A percentile compares a stretch with the other conserved stretches of the same genome.
Evolutionary conservation across 2,329 filamentous ascomycete genomes (phyloP).

Genomic region (Bisporella sp.): DNA sequence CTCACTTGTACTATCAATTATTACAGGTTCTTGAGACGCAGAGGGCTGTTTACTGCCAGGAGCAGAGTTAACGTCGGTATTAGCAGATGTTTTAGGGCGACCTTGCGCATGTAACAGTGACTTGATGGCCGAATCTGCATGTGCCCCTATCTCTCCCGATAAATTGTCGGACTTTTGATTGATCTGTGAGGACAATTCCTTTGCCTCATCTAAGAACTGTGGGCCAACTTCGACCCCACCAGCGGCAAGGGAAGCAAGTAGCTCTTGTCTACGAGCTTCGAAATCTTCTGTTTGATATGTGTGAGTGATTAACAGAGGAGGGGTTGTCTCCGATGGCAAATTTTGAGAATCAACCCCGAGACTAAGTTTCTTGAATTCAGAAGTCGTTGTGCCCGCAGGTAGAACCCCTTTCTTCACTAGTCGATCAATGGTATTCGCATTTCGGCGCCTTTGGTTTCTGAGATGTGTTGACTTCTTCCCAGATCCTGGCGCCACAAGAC

Average conservation of each 20-base stretch:
- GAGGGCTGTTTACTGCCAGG: no score
- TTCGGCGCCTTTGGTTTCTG: conserved; percentile 47
- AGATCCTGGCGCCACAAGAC: conserved; percentile 33
- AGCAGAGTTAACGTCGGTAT: no score
- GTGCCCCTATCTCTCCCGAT: no score
- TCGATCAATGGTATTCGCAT: conserved; percentile 39
- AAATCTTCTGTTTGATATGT: not conserved
- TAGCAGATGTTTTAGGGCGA: no score
- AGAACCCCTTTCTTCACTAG: conserved; percentile 48
- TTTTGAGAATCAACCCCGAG: not conserved
- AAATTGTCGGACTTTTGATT: no score
- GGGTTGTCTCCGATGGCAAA: not conserved
- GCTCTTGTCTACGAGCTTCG: not conserved
- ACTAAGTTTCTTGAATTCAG: conserved; percentile 35
- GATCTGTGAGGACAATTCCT: no score
- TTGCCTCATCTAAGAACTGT: no score
- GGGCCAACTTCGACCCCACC: not conserved
- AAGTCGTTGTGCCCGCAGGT: conserved; percentile 40
- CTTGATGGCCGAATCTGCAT: no score
- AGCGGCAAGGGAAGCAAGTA: not conserved
- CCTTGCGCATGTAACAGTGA: no score
- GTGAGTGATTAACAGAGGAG: not conserved
- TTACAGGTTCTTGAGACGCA: no score
- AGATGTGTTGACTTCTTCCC: conserved; percentile 44
- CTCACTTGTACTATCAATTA: no score